Conservation (phyloP, 1,139 yeast species). For the Schwanniomyces etchellsii region DNA sequence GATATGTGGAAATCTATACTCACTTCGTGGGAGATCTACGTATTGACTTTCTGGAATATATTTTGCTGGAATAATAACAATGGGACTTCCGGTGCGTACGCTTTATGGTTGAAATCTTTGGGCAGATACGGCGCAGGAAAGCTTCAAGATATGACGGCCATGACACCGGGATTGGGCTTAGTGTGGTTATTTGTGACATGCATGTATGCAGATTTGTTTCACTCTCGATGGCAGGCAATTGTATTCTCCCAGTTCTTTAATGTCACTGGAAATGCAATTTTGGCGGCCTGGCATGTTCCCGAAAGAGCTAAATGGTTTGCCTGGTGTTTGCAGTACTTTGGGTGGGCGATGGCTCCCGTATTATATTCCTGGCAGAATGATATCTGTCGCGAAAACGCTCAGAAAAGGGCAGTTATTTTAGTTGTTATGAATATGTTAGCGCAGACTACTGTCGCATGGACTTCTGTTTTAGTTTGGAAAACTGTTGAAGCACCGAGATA, state of each 20-base stretch:
- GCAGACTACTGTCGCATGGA: conserved; percentile 40
- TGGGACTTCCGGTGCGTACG: conserved; percentile 45
- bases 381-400: conserved; percentile 39
- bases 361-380: conserved; percentile 43
- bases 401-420: conserved; percentile 39
- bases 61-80: conserved; percentile 60
- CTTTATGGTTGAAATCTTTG: conserved; percentile 39
- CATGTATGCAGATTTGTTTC: conserved; percentile 42
- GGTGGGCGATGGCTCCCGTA: conserved; percentile 49
- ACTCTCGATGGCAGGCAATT: conserved; percentile 54
- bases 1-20: conserved; percentile 46
- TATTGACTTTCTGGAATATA: conserved; percentile 46
- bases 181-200: conserved; percentile 38
- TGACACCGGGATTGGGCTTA: conserved; percentile 41
- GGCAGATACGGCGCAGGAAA: conserved; percentile 21
- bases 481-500: conserved; percentile 37
- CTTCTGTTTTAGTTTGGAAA: conserved; percentile 43
- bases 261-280: conserved; percentile 30
- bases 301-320: conserved; percentile 46
- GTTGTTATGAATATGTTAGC: conserved; percentile 42
- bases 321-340: conserved; percentile 39
- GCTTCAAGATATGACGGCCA: conserved; percentile 37
- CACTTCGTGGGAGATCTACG: conserved; percentile 52
- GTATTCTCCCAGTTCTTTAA: conserved; percentile 46
- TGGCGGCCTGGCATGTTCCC: conserved; percentile 44